Evolutionary conservation across 306 rosid species (phyloP).

Genomic region (Hippophae tibetana): DNA sequence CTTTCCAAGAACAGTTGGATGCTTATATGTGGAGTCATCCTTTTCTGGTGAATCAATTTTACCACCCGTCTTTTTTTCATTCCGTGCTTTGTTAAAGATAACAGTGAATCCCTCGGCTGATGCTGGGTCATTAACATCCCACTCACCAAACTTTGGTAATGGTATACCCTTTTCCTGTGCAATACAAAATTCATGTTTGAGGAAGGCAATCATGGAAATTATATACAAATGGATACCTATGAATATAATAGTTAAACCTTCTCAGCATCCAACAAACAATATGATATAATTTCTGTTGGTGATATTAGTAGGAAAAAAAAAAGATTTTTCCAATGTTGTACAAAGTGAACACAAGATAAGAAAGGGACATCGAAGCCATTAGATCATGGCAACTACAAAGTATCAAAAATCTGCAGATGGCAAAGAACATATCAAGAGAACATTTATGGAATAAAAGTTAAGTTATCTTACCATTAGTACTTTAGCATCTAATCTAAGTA

Average conservation of each 20-base stretch:
- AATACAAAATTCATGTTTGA: constrained; percentile 5
- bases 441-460: too few species aligned
- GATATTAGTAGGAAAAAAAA: too few species aligned
- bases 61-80: constrained; percentile 45
- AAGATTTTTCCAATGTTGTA: too few species aligned
- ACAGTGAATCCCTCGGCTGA: constrained; percentile 51
- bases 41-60: constrained; percentile 44
- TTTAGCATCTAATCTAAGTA: too few species aligned
- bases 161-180: constrained; percentile 30
- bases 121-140: constrained; percentile 54
- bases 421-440: too few species aligned
- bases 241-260: not conserved
- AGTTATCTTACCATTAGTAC: not conserved
- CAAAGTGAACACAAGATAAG: too few species aligned
- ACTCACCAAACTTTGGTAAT: constrained; percentile 50
- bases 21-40: constrained; percentile 31
- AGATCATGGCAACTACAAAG: too few species aligned
- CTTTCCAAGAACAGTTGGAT: constrained; percentile 47
- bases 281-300: too few species aligned
- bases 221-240: not conserved
- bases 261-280: too few species aligned
- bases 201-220: not conserved
- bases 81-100: constrained; percentile 46
- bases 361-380: too few species aligned
- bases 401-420: too few species aligned